Conservation (phyloP, 225 moss, liverwort and hornwort genomes). For the Bryoerythrophyllum caledonicum region DNA sequence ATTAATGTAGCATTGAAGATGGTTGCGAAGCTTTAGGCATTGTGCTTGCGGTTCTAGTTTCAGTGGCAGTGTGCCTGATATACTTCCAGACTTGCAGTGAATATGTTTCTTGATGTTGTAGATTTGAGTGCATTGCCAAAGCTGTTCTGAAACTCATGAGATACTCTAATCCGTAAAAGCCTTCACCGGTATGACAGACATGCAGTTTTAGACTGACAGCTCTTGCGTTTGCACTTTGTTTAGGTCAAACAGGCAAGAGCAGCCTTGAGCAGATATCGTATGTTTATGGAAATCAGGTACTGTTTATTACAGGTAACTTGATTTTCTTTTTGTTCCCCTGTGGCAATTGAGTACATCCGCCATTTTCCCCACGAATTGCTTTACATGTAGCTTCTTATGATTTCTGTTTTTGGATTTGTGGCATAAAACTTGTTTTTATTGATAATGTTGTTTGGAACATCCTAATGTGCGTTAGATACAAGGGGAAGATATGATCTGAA, state of each 20-base stretch:
- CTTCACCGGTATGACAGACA: background rate
- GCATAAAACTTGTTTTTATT: too few species aligned
- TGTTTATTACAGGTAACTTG: background rate
- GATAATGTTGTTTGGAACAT: too few species aligned
- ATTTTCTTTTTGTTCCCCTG: background rate
- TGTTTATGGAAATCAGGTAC: constrained; percentile 93
- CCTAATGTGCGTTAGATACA: too few species aligned
- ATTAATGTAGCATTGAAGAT: constrained; percentile 7
- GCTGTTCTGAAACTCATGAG: constrained; percentile 1
- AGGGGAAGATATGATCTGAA: too few species aligned
- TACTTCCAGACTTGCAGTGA: background rate
- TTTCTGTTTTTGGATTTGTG: too few species aligned
- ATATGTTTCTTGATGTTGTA: background rate
- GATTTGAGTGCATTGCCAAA: background rate
- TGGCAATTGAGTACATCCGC: too few species aligned
- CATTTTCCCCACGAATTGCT: too few species aligned
- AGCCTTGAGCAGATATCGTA: constrained; percentile 95
- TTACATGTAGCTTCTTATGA: too few species aligned
- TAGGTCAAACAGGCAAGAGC: constrained; percentile 86
- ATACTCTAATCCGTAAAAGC: background rate
- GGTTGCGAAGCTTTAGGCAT: too few species aligned
- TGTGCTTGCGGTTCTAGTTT: background rate
- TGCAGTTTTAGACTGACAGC: background rate
- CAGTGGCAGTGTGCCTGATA: background rate
- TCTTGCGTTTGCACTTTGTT: constrained; percentile 15